Evolutionary conservation across 768 basidiomycete genomes (phyloP).

Genomic region (Trametes gibbosa): DNA sequence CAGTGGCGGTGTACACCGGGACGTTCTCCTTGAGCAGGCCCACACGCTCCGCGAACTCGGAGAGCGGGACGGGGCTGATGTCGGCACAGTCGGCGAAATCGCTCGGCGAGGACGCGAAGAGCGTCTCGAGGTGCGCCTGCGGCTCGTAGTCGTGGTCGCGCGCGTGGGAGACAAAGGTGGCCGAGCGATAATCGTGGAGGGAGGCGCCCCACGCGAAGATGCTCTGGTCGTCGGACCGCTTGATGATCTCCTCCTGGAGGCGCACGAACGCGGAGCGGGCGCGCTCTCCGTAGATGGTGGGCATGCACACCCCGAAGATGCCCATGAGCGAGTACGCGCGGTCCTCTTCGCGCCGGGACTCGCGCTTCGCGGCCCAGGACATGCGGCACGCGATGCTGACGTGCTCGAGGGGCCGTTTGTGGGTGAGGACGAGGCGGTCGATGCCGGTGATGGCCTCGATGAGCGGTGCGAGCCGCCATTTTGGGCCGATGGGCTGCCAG

Average conservation of each 20-base stretch:
- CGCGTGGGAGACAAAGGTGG: not conserved
- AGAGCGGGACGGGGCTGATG: not conserved
- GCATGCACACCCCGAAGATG: slow-evolving; percentile 12
- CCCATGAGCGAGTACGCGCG: slow-evolving; percentile 19
- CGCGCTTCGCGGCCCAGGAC: slow-evolving; percentile 13
- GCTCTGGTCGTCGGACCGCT: slow-evolving; percentile 7
- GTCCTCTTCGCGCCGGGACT: slow-evolving; percentile 12
- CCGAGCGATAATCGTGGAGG: not conserved
- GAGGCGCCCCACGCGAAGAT: slow-evolving; percentile 11
- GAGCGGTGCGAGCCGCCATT: slow-evolving; percentile 1
- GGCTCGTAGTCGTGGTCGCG: slow-evolving; percentile 11
- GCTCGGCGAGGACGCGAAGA: slow-evolving; percentile 11
- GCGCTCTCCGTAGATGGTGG: slow-evolving; percentile 12
- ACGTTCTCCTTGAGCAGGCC: not conserved
- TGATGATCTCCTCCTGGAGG: slow-evolving; percentile 12
- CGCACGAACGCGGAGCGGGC: slow-evolving; percentile 6
- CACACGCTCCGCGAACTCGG: not conserved
- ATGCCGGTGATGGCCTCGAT: slow-evolving; percentile 11
- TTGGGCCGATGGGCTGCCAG: slow-evolving; percentile 8
- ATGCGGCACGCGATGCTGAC: slow-evolving; percentile 12
- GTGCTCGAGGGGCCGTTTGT: not conserved
- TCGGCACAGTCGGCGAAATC: slow-evolving; percentile 6
- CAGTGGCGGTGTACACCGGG: slow-evolving; percentile 6
- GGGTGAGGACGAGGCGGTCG: slow-evolving; percentile 9
- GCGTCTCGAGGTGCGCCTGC: not conserved